phyloP scores from a whole-genome alignment of 257 asterid species.

The Solanum acaule region DNA sequence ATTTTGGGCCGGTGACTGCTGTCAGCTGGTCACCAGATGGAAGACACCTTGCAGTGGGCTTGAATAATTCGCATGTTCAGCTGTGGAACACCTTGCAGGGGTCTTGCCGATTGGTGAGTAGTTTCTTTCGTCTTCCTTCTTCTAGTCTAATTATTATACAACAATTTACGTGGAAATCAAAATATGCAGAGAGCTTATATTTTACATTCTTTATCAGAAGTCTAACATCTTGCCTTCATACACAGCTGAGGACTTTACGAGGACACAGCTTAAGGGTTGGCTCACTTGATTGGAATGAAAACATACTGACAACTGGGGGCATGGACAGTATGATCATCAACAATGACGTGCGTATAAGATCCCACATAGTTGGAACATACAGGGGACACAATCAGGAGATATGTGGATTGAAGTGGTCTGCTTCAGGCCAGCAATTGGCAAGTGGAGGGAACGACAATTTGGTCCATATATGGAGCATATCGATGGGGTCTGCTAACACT shows the following conservation, averaged over 20 bases:
- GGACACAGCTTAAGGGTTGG: slow-evolving; percentile 69
- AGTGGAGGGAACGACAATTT: slow-evolving; percentile 93
- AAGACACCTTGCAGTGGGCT: slow-evolving; percentile 59
- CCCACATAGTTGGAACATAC: slow-evolving; percentile 60
- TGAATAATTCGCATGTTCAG: slow-evolving; percentile 81
- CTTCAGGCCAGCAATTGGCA: slow-evolving; percentile 88
- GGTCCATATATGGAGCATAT: slow-evolving; percentile 88
- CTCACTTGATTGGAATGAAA: slow-evolving; percentile 82
- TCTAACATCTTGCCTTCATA: not conserved
- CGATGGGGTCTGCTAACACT: slow-evolving; percentile 45
- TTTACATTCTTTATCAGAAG: not conserved
- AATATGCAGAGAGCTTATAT: not conserved
- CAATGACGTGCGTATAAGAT: slow-evolving; percentile 72
- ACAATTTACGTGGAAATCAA: not conserved
- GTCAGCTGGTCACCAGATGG: slow-evolving; percentile 96
- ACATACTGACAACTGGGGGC: slow-evolving; percentile 87
- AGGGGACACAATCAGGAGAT: slow-evolving; percentile 85
- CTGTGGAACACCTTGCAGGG: slow-evolving; percentile 63
- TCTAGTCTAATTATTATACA: not conserved
- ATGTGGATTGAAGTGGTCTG: slow-evolving; percentile 90
- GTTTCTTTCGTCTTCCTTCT: not conserved
- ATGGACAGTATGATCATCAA: slow-evolving; percentile 78
- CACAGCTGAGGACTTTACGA: slow-evolving; percentile 68
- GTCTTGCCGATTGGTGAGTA: slow-evolving; percentile 52
- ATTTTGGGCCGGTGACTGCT: slow-evolving; percentile 75